Base-by-base conservation (phyloP, 2,329 filamentous ascomycete species). In the Claviceps digitariae region DNA sequence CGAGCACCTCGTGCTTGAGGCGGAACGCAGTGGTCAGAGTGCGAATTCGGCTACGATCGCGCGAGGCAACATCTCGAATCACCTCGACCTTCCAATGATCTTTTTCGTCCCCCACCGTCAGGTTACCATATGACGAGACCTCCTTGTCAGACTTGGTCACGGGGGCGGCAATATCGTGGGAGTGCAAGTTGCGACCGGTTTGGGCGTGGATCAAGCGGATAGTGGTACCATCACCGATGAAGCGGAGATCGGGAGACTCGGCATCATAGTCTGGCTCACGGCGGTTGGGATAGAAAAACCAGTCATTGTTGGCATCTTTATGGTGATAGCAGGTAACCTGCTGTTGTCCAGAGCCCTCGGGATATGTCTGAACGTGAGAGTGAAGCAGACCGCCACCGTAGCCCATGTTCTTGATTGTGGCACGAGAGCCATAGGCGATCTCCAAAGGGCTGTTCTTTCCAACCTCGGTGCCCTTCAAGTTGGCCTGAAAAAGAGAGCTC, bases 241-340 rank as follows among this genome's bases (percentile, higher is more conserved):
- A 95, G 57, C 88, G 75, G 38, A 85, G 81, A 54, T 82, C 77
- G 6, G 61, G 59, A n/a, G 74, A 82, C 55, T 87, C 82, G 4
- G 81, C 71, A 62, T 90, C 77, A 64, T 83, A 95, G 20, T 86
- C 84, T 25, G 78, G 71, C 55, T 95, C 81, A 52, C 76, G 71
- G 57, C 94, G 87, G 73, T 91, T 95, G 27, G 93, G 93, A 69
- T 96, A 96, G 72, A 98, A 90, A 73, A 94, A 95, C 93, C 93
- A 98, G 69, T 98, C 93, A 68, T 98, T 98, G 80, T 98, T 98
- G 68, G 91, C 79, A 75, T 98, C 93, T 69, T 98, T 98, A 77
- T 98, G 93, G 72, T 98, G 93, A 72, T 98, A 98, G 76, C 94
- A 98, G 57, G 93, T 98, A 57, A 98, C 84, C 69, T 98, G 93